phyloP scores from a whole-genome alignment of 2,329 filamentous ascomycete species.

The Cordyceps fumosorosea region DNA sequence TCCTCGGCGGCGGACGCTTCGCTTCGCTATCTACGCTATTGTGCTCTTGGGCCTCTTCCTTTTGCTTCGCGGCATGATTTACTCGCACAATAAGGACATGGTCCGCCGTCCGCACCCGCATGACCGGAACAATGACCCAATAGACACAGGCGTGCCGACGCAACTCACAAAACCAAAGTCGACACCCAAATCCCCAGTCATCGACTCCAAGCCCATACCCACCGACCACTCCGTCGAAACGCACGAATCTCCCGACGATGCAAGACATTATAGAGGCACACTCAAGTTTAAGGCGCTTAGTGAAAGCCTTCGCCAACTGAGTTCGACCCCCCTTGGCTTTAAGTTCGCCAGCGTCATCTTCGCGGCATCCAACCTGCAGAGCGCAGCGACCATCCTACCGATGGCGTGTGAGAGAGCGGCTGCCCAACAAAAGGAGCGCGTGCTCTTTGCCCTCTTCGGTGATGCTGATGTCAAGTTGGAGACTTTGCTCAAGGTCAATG shows the following conservation, averaged over 20 bases:
- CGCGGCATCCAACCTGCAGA: constrained; percentile 66
- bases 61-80: constrained; percentile 37
- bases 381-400: constrained; percentile 65
- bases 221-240: constrained; percentile 14
- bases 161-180: constrained; percentile 6
- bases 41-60: constrained; percentile 51
- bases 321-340: constrained; percentile 40
- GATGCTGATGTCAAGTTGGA: constrained; percentile 62
- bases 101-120: constrained; percentile 10
- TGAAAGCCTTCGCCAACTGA: constrained; percentile 39
- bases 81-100: constrained; percentile 5
- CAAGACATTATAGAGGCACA: constrained; percentile 65
- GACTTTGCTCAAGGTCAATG: constrained; percentile 69
- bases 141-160: not conserved
- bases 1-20: constrained; percentile 47
- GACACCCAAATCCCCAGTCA: not conserved
- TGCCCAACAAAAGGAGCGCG: constrained; percentile 59
- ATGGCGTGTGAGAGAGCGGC: constrained; percentile 81
- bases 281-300: constrained; percentile 63
- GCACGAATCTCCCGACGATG: not conserved
- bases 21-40: constrained; percentile 41
- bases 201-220: constrained; percentile 8
- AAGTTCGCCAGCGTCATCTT: constrained; percentile 67
- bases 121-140: not conserved
- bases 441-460: constrained; percentile 78